phyloP scores from a whole-genome alignment of 495 filamentous ascomycete species.

The Podospora fimiseda region DNA sequence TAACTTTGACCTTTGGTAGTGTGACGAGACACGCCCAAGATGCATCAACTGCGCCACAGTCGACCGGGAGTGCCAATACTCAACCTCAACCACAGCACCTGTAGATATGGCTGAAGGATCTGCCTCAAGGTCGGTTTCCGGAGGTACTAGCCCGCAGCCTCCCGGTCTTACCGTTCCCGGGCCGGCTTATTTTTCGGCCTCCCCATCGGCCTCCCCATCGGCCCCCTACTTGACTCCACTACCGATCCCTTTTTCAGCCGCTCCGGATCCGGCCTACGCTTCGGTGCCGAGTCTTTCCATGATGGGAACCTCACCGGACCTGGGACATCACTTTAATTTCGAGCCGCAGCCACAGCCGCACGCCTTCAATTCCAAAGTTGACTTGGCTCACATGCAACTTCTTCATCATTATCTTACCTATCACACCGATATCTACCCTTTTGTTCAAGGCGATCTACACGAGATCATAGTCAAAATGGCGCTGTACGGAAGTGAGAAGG shows the following conservation, averaged over 20 bases:
- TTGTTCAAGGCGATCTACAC: neutral
- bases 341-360: too few species aligned
- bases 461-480: conserved; percentile 15
- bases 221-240: too few species aligned
- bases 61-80: conserved; percentile 27
- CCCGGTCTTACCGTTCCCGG: neutral
- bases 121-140: neutral
- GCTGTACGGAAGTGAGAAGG: conserved; percentile 8
- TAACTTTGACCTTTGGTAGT: conserved; percentile 10
- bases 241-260: too few species aligned
- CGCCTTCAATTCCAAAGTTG: conserved; percentile 7
- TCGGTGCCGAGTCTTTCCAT: neutral
- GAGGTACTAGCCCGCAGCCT: neutral
- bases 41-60: conserved; percentile 31
- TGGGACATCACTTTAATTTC: too few species aligned
- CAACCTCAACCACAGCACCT: conserved; percentile 12
- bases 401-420: conserved; percentile 27
- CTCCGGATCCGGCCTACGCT: conserved; percentile 4
- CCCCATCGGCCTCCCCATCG: too few species aligned
- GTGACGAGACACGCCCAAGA: conserved; percentile 29
- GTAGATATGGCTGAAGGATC: conserved; percentile 4
- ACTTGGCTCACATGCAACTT: conserved; percentile 32
- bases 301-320: too few species aligned
- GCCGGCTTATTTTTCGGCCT: conserved; percentile 3
- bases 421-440: conserved; percentile 5